These are phyloP conservation scores for Theileria annulata DNA, from an alignment of 169 alveolate genomes.

Conservation along the genomic window DNA sequence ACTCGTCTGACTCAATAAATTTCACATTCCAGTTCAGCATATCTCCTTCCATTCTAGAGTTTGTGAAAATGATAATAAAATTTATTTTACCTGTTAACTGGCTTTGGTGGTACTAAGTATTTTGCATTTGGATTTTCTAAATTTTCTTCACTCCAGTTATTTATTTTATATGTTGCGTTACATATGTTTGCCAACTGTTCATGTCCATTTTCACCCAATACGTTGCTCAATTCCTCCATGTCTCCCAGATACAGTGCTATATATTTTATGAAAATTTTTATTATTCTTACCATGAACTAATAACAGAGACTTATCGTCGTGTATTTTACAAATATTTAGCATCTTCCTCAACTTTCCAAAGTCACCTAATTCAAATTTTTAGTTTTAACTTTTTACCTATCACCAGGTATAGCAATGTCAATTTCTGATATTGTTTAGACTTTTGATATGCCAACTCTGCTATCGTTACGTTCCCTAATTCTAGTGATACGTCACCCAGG, in stretches of 20 bases:
- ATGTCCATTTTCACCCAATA: slow-evolving; percentile 38
- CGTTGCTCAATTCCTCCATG: slow-evolving; percentile 44
- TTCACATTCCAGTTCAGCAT: slow-evolving; percentile 35
- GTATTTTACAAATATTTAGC: slow-evolving; percentile 65
- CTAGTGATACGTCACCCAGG: slow-evolving; percentile 69
- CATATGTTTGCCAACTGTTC: slow-evolving; percentile 43
- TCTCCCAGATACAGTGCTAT: slow-evolving; percentile 50
- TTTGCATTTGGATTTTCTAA: slow-evolving; percentile 26
- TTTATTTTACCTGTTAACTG: slow-evolving; percentile 64
- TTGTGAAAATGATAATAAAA: slow-evolving; percentile 51
- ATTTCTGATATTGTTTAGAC: slow-evolving; percentile 83
- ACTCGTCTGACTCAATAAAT: background rate
- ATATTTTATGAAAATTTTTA: background rate
- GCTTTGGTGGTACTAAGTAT: slow-evolving; percentile 62
- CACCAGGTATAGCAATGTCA: slow-evolving; percentile 82
- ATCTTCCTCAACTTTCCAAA: slow-evolving; percentile 76
- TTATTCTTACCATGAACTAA: slow-evolving; percentile 32
- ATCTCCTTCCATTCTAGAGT: slow-evolving; percentile 35
- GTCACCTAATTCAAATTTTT: slow-evolving; percentile 72
- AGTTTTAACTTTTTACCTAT: slow-evolving; percentile 85
- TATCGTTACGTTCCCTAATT: slow-evolving; percentile 82
- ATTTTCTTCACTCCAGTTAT: background rate
- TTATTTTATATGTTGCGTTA: slow-evolving; percentile 25
- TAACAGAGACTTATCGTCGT: slow-evolving; percentile 59
- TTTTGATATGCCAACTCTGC: slow-evolving; percentile 87